phyloP scores from a whole-genome alignment of 225 moss, liverwort and hornwort genomes.

The Physcomitrium patens region DNA sequence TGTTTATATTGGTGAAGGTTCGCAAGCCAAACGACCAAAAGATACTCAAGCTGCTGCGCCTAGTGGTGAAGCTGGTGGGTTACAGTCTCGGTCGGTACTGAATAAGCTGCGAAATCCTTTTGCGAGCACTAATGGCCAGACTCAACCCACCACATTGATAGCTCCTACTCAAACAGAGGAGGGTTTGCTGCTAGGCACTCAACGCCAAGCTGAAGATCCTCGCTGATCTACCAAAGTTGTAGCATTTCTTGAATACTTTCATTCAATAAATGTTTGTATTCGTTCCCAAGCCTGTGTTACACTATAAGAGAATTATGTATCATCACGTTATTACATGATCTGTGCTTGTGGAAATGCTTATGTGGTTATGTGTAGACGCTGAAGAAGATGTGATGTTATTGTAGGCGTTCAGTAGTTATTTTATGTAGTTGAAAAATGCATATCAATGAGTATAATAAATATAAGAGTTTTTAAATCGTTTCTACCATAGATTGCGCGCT shows the following conservation, averaged over 20 bases:
- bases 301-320: background rate
- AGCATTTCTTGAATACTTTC: background rate
- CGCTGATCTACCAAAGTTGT: conserved; percentile 21
- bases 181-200: conserved; percentile 56
- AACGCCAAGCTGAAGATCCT: conserved; percentile 43
- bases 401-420: too few relatives aligned
- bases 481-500: too few relatives aligned
- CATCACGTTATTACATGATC: background rate
- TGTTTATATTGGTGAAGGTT: conserved; percentile 37
- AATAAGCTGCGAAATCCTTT: conserved; percentile 51
- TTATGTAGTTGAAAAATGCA: too few relatives aligned
- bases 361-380: background rate
- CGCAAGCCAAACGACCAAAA: conserved; percentile 53
- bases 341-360: background rate
- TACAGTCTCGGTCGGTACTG: conserved; percentile 42
- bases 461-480: too few relatives aligned
- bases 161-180: conserved; percentile 56
- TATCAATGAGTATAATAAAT: too few relatives aligned
- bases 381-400: background rate
- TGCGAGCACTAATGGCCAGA: conserved; percentile 29
- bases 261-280: background rate
- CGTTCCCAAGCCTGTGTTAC: background rate
- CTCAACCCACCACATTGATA: conserved; percentile 24
- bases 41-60: conserved; percentile 45
- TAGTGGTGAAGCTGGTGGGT: conserved; percentile 40